phyloP scores from a whole-genome alignment of 2,329 filamentous ascomycete genomes.

The Hypomyces rosellus region DNA sequence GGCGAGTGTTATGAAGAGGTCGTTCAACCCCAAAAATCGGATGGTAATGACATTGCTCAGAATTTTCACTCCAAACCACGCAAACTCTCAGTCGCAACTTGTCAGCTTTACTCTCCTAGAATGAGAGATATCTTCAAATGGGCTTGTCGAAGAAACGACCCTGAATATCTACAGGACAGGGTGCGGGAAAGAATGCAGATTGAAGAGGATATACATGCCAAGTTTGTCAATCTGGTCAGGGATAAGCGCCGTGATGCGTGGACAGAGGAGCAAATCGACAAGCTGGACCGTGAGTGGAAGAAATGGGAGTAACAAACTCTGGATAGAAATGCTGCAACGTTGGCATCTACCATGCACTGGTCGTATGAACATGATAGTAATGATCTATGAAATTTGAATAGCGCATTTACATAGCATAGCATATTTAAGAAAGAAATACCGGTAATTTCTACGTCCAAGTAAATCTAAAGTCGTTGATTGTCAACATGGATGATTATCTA shows the following conservation, averaged over 20 bases:
- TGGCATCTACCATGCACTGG: not conserved
- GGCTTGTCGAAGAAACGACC: conserved; percentile 61
- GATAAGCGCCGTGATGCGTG: conserved; percentile 29
- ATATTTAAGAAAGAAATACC: not conserved
- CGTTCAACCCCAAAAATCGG: conserved; percentile 60
- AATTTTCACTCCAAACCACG: conserved; percentile 59
- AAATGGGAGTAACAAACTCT: conserved; percentile 44
- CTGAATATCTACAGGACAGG: conserved; percentile 53
- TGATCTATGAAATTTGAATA: not conserved
- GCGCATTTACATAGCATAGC: not conserved
- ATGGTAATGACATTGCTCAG: conserved; percentile 49
- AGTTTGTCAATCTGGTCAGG: conserved; percentile 39
- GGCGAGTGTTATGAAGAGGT: conserved; percentile 79
- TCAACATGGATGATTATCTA: too few species aligned
- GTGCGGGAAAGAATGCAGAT: conserved; percentile 53
- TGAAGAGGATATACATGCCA: conserved; percentile 53
- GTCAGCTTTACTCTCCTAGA: conserved; percentile 72
- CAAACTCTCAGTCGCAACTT: conserved; percentile 50
- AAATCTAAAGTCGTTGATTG: too few species aligned
- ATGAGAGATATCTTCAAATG: conserved; percentile 70
- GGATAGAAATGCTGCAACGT: not conserved
- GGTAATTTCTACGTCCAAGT: too few species aligned
- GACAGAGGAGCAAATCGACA: conserved; percentile 39
- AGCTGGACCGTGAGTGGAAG: conserved; percentile 50
- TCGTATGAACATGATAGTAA: not conserved